Evolutionary conservation across 352 stramenopile species (phyloP).

Genomic region (Globisporangium nunn): DNA sequence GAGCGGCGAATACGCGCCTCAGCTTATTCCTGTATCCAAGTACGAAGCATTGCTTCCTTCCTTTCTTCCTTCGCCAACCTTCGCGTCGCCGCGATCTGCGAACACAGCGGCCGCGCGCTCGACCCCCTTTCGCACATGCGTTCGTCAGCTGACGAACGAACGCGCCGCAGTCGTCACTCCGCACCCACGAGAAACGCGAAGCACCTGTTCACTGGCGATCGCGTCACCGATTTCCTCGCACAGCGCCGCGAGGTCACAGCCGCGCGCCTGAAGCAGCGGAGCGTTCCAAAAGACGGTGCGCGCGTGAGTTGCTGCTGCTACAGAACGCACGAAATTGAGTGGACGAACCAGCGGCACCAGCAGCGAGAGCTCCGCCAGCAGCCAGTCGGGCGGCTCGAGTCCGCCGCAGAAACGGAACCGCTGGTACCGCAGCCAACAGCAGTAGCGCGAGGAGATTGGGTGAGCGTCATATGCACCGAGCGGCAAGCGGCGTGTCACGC

Average conservation of each 20-base stretch:
- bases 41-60: too few relatives aligned
- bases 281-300: not conserved
- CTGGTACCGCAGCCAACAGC: not conserved
- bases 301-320: not conserved
- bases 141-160: not conserved
- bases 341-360: not conserved
- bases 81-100: not conserved
- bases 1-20: too few relatives aligned
- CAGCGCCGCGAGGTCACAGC: not conserved
- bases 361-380: conserved; percentile 1
- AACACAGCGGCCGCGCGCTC: not conserved
- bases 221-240: not conserved
- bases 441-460: too few relatives aligned
- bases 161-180: not conserved
- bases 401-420: conserved; percentile 1
- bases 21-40: too few relatives aligned
- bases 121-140: not conserved
- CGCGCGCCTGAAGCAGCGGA: not conserved
- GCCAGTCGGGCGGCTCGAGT: conserved; percentile 2
- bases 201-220: not conserved
- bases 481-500: not conserved
- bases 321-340: not conserved
- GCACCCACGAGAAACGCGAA: too few relatives aligned
- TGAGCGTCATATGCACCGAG: too few relatives aligned
- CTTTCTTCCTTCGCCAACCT: not conserved